Evolutionary conservation across 192 early-diverging fungal genomes (phyloP).

Genomic region (Coemansia sp.): DNA sequence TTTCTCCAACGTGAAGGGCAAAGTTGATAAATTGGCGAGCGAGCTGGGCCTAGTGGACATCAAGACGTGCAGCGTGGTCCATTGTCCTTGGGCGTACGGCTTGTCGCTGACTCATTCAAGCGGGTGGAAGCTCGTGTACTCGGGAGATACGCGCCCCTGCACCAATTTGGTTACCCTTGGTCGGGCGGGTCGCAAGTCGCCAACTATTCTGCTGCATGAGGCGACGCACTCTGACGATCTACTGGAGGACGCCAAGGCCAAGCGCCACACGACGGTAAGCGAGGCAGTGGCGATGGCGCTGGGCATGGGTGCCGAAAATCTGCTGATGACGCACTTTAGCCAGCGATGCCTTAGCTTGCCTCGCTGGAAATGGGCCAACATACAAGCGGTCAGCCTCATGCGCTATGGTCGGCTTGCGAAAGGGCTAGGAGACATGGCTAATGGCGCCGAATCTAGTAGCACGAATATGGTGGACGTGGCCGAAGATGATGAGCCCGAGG

Average conservation of each 20-base stretch:
- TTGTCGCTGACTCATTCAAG: slow-evolving; percentile 65
- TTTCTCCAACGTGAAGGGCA: background rate
- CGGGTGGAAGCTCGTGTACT: slow-evolving; percentile 84
- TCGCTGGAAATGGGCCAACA: slow-evolving; percentile 19
- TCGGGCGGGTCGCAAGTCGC: slow-evolving; percentile 48
- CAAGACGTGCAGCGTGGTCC: slow-evolving; percentile 72
- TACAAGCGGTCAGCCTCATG: slow-evolving; percentile 11
- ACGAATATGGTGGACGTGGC: background rate
- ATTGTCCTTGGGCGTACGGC: slow-evolving; percentile 82
- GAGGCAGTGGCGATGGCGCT: slow-evolving; percentile 86
- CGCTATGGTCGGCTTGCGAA: slow-evolving; percentile 28
- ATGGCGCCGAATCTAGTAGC: background rate
- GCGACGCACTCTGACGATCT: slow-evolving; percentile 83
- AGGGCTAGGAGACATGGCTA: background rate
- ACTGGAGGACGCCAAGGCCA: slow-evolving; percentile 68
- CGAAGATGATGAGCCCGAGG: slow-evolving; percentile 12
- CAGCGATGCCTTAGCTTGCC: slow-evolving; percentile 72
- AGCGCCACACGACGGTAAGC: slow-evolving; percentile 81
- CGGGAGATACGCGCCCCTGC: slow-evolving; percentile 92
- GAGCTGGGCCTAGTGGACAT: slow-evolving; percentile 60
- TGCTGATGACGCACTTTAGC: slow-evolving; percentile 94
- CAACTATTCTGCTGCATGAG: slow-evolving; percentile 86
- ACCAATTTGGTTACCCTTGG: slow-evolving; percentile 70
- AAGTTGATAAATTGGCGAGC: slow-evolving; percentile 11
- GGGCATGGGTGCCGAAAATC: slow-evolving; percentile 78